Evolutionary conservation across 352 stramenopile genomes (phyloP).

Genomic region (Globisporangium yorkense): DNA sequence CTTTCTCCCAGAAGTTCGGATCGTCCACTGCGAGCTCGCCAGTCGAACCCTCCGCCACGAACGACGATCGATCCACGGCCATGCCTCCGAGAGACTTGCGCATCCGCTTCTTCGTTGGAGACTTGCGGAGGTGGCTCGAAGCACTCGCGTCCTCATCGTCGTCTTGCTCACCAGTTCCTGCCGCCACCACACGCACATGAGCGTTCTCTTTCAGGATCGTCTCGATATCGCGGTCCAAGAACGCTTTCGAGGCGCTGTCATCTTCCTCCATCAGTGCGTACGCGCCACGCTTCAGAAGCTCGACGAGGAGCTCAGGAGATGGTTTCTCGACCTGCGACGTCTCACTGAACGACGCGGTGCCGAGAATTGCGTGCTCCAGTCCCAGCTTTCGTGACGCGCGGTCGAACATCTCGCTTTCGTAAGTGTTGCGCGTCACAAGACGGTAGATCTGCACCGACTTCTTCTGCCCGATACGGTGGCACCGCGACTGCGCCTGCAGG

Average conservation of each 20-base stretch:
- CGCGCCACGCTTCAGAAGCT: slow-evolving; percentile 95
- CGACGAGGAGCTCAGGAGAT: slow-evolving; percentile 92
- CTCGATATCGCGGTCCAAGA: slow-evolving; percentile 96
- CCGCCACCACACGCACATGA: slow-evolving; percentile 54
- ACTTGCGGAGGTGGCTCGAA: slow-evolving; percentile 24
- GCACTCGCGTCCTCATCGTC: slow-evolving; percentile 16
- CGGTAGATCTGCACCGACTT: slow-evolving; percentile 98
- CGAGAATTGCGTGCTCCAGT: slow-evolving; percentile 97
- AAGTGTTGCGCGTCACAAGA: slow-evolving; percentile 97
- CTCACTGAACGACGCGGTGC: slow-evolving; percentile 91
- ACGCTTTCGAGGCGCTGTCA: slow-evolving; percentile 92
- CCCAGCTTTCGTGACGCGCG: slow-evolving; percentile 97
- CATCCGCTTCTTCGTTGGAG: slow-evolving; percentile 42
- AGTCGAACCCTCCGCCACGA: slow-evolving; percentile 88
- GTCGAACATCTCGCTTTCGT: slow-evolving; percentile 99
- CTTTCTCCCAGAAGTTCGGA: slow-evolving; percentile 95
- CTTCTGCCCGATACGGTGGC: slow-evolving; percentile 99
- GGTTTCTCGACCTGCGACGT: slow-evolving; percentile 82
- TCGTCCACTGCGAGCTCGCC: slow-evolving; percentile 93
- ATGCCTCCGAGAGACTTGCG: slow-evolving; percentile 77
- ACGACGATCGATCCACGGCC: slow-evolving; percentile 84
- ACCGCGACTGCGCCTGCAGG: slow-evolving; percentile 84
- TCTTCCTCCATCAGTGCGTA: slow-evolving; percentile 98
- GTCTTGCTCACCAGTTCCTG: slow-evolving; percentile 24
- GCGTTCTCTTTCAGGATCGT: slow-evolving; percentile 89